A percentile compares a stretch with the other conserved stretches of the same genome.
Evolutionary conservation across 1,139 yeast species (phyloP).

Genomic region (Geotrichum phurueaensis): DNA sequence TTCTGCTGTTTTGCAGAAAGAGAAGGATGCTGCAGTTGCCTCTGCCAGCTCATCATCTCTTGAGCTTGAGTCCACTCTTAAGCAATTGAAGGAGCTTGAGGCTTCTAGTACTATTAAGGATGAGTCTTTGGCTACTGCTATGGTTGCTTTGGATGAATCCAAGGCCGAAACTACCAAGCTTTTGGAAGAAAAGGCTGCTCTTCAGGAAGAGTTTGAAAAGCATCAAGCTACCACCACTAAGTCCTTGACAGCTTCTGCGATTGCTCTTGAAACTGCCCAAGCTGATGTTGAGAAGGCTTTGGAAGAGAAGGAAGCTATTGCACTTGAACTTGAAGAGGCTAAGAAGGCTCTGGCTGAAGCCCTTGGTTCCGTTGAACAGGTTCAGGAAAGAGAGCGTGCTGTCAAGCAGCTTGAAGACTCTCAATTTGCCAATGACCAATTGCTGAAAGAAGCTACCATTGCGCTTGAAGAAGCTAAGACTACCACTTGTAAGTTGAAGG

Average conservation of each 20-base stretch:
- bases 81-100: background rate
- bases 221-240: conserved; percentile 2
- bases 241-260: conserved; percentile 6
- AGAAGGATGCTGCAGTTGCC: background rate
- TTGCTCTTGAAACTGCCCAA: background rate
- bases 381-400: background rate
- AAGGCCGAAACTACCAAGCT: background rate
- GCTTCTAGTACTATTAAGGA: background rate
- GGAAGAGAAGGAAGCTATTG: conserved; percentile 17
- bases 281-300: background rate
- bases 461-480: conserved; percentile 7
- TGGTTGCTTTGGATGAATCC: background rate
- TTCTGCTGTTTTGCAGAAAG: background rate
- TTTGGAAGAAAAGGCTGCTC: conserved; percentile 13
- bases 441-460: conserved; percentile 3
- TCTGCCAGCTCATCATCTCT: background rate
- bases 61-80: background rate
- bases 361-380: background rate
- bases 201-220: conserved; percentile 2
- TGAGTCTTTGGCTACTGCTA: background rate
- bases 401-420: conserved; percentile 2
- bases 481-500: background rate
- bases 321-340: conserved; percentile 3
- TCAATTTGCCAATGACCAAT: conserved; percentile 1
- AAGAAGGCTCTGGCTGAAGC: conserved; percentile 2